These are phyloP conservation scores for Odonthalia washingtoniensis DNA, from an alignment of 31 red algal species.

Conservation along the genomic window DNA sequence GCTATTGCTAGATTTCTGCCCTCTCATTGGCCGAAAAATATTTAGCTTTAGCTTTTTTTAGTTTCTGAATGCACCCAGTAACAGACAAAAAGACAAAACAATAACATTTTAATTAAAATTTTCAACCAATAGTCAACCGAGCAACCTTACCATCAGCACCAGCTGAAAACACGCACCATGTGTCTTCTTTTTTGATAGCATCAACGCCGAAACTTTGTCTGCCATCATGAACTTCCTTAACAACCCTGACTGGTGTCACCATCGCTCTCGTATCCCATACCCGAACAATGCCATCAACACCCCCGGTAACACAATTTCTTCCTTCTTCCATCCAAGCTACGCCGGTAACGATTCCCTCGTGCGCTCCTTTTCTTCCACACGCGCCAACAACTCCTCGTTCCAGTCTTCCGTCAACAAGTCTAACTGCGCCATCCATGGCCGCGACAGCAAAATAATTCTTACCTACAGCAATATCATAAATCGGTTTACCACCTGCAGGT, in stretches of 20 bases:
- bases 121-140: no score
- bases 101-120: no score
- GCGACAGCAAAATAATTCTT: constrained; percentile 35
- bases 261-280: constrained; percentile 68
- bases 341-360: constrained; percentile 55
- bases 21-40: no score
- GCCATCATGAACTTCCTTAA: constrained; percentile 48
- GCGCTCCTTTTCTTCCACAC: constrained; percentile 47
- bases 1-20: no score
- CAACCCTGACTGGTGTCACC: constrained; percentile 31
- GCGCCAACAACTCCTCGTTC: constrained; percentile 66
- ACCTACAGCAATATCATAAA: constrained; percentile 28
- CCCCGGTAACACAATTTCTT: constrained; percentile 45
- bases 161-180: constrained; percentile 27
- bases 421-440: constrained; percentile 59
- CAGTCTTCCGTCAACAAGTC: constrained; percentile 59
- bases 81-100: no score
- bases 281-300: constrained; percentile 69
- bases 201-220: constrained; percentile 28
- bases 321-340: constrained; percentile 28
- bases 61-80: no score
- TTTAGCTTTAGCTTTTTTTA: no score
- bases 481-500: constrained; percentile 72
- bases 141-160: constrained; percentile 59
- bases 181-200: not conserved